These are phyloP conservation scores for Aurifilum marmelostoma DNA, from an alignment of 2,329 filamentous ascomycete genomes.

Conservation along the genomic window DNA sequence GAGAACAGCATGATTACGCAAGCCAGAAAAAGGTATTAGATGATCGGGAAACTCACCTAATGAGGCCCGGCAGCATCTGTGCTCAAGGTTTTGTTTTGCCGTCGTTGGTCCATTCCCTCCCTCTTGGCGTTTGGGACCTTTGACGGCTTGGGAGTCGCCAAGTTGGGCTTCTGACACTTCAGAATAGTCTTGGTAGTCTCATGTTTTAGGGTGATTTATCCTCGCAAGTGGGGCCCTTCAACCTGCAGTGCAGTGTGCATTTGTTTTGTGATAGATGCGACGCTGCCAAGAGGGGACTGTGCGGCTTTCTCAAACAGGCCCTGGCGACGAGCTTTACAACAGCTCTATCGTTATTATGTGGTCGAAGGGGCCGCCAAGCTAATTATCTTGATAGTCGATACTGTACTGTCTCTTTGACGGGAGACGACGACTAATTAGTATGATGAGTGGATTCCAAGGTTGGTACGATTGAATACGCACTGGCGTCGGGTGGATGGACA, in stretches of 20 bases:
- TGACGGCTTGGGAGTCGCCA: conserved; percentile 23
- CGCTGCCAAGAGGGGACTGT: conserved; percentile 28
- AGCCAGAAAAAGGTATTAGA: not conserved
- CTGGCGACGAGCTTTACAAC: not conserved
- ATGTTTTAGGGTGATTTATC: conserved; percentile 4
- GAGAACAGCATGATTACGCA: not conserved
- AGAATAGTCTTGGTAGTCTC: conserved; percentile 16
- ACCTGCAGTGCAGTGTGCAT: conserved; percentile 1
- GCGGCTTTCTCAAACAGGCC: conserved; percentile 24
- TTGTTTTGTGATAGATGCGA: conserved; percentile 17
- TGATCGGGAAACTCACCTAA: no score
- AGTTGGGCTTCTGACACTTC: conserved; percentile 25
- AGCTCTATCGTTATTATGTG: not conserved
- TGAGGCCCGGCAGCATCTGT: not conserved
- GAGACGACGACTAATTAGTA: no score
- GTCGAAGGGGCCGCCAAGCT: not conserved
- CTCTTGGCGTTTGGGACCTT: conserved; percentile 27
- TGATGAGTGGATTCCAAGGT: no score
- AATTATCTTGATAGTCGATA: not conserved
- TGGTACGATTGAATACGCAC: no score
- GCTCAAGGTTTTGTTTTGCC: not conserved
- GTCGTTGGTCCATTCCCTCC: not conserved
- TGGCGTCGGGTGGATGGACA: not conserved
- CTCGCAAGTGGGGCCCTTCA: not conserved
- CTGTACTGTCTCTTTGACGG: not conserved